Conservation (phyloP, 768 basidiomycete species). For the Phylloporus sp. region DNA sequence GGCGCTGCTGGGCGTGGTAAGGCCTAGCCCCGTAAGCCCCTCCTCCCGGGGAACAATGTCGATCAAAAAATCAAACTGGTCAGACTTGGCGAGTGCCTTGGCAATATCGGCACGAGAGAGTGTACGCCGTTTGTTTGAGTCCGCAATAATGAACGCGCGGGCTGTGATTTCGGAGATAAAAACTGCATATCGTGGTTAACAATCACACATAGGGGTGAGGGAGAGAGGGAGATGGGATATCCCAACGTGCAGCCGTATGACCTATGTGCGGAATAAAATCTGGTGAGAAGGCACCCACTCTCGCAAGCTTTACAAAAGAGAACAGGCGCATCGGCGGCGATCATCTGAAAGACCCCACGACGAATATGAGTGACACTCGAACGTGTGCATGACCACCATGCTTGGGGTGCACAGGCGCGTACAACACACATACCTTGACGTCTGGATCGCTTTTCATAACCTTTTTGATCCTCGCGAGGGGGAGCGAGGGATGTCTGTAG, state of each 20-base stretch:
- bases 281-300: slow-evolving; percentile 54
- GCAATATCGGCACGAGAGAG: slow-evolving; percentile 91
- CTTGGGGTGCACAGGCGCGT: not conserved
- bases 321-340: slow-evolving; percentile 95
- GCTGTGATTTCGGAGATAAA: slow-evolving; percentile 98
- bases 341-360: slow-evolving; percentile 62
- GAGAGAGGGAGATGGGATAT: not conserved
- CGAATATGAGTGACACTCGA: not conserved
- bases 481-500: slow-evolving; percentile 83
- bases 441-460: slow-evolving; percentile 99
- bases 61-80: slow-evolving; percentile 97
- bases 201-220: not conserved
- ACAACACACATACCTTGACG: slow-evolving; percentile 67
- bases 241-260: not conserved
- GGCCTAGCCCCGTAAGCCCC: slow-evolving; percentile 23
- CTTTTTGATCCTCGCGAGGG: slow-evolving; percentile 95
- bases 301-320: slow-evolving; percentile 98
- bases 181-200: slow-evolving; percentile 36
- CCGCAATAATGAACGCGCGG: slow-evolving; percentile 91
- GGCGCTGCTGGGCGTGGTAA: not conserved
- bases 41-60: slow-evolving; percentile 93
- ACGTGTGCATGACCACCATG: not conserved
- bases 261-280: not conserved
- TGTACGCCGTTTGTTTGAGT: slow-evolving; percentile 94
- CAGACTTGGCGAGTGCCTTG: slow-evolving; percentile 85